These are phyloP conservation scores for Solanum chiquidenum DNA, from an alignment of 257 asterid species.

Conservation along the genomic window DNA sequence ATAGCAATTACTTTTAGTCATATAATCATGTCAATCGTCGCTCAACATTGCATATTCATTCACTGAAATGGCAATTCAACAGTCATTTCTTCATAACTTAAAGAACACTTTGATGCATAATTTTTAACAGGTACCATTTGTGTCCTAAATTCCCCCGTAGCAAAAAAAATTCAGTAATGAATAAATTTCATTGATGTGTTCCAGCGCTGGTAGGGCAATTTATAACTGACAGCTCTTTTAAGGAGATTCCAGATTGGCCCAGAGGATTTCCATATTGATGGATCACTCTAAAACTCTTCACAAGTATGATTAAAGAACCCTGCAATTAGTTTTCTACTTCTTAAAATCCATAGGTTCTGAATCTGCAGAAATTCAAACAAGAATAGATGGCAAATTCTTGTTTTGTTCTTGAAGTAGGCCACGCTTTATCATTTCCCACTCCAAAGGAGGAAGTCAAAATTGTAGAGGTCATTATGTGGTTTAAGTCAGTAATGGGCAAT, in stretches of 20 bases:
- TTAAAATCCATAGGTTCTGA: not conserved
- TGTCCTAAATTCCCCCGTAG: not conserved
- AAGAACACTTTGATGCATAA: not conserved
- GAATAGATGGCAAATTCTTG: not conserved
- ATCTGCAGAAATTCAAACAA: not conserved
- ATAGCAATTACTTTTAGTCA: not conserved
- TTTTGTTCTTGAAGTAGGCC: not conserved
- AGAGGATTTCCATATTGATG: not conserved
- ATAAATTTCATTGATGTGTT: not conserved
- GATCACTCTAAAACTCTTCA: not conserved
- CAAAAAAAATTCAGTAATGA: not conserved
- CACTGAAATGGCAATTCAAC: not conserved
- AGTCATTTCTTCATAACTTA: not conserved
- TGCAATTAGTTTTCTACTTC: not conserved
- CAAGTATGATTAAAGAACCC: not conserved
- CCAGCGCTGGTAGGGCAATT: not conserved
- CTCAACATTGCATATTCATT: not conserved
- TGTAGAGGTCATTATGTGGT: not conserved
- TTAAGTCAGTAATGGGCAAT: not conserved
- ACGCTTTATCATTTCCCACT: not conserved
- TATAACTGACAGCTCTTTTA: not conserved
- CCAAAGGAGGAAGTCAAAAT: not conserved
- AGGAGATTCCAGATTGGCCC: not conserved
- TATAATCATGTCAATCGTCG: not conserved
- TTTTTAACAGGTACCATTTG: not conserved